Evolutionary conservation across 1,284 basidiomycete genomes (phyloP).

Genomic region (Lignosus rhinocerotis): DNA sequence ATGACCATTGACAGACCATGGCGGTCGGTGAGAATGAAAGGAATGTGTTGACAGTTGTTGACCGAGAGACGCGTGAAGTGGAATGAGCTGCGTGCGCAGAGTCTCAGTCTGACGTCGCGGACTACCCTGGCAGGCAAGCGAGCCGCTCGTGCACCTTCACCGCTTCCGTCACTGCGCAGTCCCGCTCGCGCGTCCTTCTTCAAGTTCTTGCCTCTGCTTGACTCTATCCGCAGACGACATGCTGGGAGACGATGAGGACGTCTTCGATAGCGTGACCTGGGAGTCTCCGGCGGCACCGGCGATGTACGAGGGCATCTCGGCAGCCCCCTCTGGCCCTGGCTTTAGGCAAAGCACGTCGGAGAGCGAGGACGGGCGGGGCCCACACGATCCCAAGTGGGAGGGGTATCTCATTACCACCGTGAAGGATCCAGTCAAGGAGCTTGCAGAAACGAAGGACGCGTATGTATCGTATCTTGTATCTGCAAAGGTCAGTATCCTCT

Average conservation of each 20-base stretch:
- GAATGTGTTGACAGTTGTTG: constrained; percentile 32
- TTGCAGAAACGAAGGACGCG: constrained; percentile 94
- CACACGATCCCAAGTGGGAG: constrained; percentile 85
- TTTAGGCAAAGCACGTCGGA: constrained; percentile 76
- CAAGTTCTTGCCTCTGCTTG: neutral
- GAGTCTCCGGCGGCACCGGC: constrained; percentile 64
- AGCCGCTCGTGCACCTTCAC: neutral
- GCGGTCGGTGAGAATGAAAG: constrained; percentile 28
- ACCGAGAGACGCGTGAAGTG: constrained; percentile 13
- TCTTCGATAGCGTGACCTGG: constrained; percentile 86
- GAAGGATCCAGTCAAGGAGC: constrained; percentile 92
- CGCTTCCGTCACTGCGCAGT: constrained; percentile 9
- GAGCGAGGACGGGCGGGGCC: constrained; percentile 55
- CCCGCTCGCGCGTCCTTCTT: neutral
- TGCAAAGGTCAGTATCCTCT: constrained; percentile 68
- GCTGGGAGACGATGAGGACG: constrained; percentile 81
- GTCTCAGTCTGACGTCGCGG: constrained; percentile 12
- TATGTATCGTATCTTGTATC: constrained; percentile 94
- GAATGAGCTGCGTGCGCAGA: neutral
- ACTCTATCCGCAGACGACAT: constrained; percentile 37
- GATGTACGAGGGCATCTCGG: constrained; percentile 44
- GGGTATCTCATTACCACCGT: constrained; percentile 86
- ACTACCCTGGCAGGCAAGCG: neutral
- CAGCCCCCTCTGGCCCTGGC: constrained; percentile 58
- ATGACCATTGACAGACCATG: constrained; percentile 32